Evolutionary conservation across 768 basidiomycete species (phyloP).

Genomic region (Lentinula sp.): DNA sequence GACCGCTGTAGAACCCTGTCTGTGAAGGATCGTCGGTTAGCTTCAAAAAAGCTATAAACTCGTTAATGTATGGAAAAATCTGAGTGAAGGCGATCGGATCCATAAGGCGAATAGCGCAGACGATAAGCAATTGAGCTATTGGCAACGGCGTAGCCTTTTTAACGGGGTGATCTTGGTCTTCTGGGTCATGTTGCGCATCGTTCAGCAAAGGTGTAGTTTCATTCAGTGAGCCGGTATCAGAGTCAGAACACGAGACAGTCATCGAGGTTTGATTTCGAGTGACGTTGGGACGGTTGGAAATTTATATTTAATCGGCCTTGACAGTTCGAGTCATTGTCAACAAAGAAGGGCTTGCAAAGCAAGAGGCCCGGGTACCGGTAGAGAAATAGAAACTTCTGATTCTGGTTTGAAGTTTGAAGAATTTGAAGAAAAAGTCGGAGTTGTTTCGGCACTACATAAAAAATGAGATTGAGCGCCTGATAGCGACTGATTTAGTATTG

Average conservation of each 20-base stretch:
- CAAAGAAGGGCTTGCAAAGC: too few species aligned
- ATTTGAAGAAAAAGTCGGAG: too few species aligned
- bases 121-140: constrained; percentile 42
- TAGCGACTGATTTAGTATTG: too few species aligned
- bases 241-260: neutral
- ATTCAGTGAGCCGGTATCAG: constrained; percentile 3
- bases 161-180: constrained; percentile 23
- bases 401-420: neutral
- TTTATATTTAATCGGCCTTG: neutral
- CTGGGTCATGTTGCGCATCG: constrained; percentile 10
- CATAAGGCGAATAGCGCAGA: constrained; percentile 49
- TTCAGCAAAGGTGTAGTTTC: constrained; percentile 21
- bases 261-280: neutral
- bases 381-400: neutral
- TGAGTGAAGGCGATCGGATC: constrained; percentile 62
- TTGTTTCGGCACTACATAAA: too few species aligned
- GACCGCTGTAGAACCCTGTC: constrained; percentile 65
- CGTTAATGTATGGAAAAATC: constrained; percentile 69
- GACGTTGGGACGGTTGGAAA: neutral
- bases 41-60: constrained; percentile 53
- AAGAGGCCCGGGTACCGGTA: too few species aligned
- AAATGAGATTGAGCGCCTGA: too few species aligned
- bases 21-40: constrained; percentile 52
- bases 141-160: constrained; percentile 40
- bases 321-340: neutral